Evolutionary conservation across 2,329 filamentous ascomycete genomes (phyloP), one percentile per base, ranked within the genome.

Genomic region (Pseudonectria buxi): DNA sequence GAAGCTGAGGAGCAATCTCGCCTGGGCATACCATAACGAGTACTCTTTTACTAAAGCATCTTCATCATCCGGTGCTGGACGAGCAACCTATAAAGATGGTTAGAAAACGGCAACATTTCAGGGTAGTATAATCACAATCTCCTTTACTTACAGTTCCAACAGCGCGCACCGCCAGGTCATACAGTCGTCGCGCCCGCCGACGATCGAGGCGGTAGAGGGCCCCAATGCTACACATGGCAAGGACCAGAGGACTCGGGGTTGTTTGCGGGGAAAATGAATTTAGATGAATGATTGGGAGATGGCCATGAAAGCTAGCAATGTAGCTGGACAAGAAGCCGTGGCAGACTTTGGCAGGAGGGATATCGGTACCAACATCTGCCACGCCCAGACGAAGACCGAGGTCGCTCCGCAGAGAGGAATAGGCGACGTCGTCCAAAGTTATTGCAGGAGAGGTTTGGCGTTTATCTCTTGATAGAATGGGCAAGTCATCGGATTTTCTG

Each of bases 221-320:
- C 4, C 41, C 41, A 15, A 44, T 39, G 11, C 41, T 38, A n/a
- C 41, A 44, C 41, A 44, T 44, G 24, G 33, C 30, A 1, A 44
- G 25, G 7, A 41, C 24, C 7, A 44, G 16, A 26, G 41, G 41
- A 12, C 41, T 44, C 1, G 35, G 41, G 3, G 33, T 28, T 1
- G 14, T 25, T 14, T 22, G 27, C 3, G 28, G 30, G 10, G 10
- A 24, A 16, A 44, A 41, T 0, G 41, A 33, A 7, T 27, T 35
- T 9, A 44, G 24, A 14, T 44, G 41, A 16, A 44, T 39, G n/a
- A 44, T 34, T 4, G 30, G 41, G 1, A 44, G 28, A 26, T 44
- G 41, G 7, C 32, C 22, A 16, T 44, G 35, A 3, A 44, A 44
- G 24, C 24, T 29, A 2, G 27, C 13, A 3, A 36, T 18, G n/a